These are phyloP conservation scores for Craterostigma plantagineum DNA, from an alignment of 257 asterid species.

Conservation along the genomic window DNA sequence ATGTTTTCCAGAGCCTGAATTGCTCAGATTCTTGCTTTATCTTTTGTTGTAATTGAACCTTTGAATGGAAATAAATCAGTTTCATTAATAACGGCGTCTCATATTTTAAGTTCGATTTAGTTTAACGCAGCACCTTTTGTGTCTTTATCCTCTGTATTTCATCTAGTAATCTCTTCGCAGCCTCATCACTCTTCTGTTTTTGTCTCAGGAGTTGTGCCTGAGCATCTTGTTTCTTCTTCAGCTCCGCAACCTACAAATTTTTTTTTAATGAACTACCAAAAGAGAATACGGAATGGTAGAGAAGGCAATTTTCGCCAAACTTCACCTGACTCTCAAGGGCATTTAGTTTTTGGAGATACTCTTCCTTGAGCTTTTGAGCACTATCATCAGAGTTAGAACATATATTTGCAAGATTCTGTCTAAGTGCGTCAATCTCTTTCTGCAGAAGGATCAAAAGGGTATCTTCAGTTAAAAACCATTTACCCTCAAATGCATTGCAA, in stretches of 20 bases:
- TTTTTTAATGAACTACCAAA: constrained; percentile 6
- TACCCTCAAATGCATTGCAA: constrained; percentile 2
- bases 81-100: too few relatives aligned
- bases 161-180: constrained; percentile 70
- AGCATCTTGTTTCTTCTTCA: constrained; percentile 96
- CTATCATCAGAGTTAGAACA: constrained; percentile 68
- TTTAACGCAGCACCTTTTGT: constrained; percentile 42
- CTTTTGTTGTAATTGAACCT: constrained; percentile 98
- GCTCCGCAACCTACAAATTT: constrained; percentile 46
- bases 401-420: constrained; percentile 48
- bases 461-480: constrained; percentile 1
- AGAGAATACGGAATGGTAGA: too few relatives aligned
- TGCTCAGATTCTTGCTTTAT: constrained; percentile 97
- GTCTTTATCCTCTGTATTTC: constrained; percentile 93
- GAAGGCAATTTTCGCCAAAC: neutral
- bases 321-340: constrained; percentile 78
- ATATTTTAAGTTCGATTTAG: constrained; percentile 9
- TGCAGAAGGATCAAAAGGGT: constrained; percentile 9
- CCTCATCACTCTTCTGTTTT: constrained; percentile 92
- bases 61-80: constrained; percentile 11
- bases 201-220: constrained; percentile 92
- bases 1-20: constrained; percentile 90
- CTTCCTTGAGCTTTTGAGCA: constrained; percentile 86
- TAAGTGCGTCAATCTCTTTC: constrained; percentile 85
- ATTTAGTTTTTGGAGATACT: constrained; percentile 88